Base-by-base conservation (phyloP, 2,329 filamentous ascomycete species). In the Fusarium pseudograminearum region DNA sequence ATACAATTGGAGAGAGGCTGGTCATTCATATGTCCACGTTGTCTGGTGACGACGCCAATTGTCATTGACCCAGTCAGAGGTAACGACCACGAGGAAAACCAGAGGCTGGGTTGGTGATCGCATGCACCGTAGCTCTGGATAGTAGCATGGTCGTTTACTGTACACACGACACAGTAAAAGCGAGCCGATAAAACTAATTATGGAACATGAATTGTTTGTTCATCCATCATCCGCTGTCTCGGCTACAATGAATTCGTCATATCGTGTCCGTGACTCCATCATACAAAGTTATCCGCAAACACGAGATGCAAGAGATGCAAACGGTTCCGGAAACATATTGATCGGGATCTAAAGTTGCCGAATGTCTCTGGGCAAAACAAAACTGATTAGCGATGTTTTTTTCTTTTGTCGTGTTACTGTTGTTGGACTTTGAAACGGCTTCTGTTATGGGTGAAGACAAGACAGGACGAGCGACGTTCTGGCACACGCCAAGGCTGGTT, bases 21-120 rank as follows among this genome's bases (percentile, higher is more conserved):
- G 69, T 47, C 33, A 54, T 45, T 62, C 36, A 61, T 48, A 63
- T 51, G 70, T 61, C 42, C 55, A 65, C 68, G 70, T 57, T 71
- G 51, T 55, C 50, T 38, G 61, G 70, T 73, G 66, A 71, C 70
- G 65, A 67, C 67, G 59, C 58, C 59, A 45, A 44, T 66, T 41
- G n/a, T 57, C 45, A n/a, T 34, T 33, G 54, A 63, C 42, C 61
- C 61, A 64, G 61, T 65, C 61, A 64, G 61, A 64, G 28, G 44
- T 45, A 15, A 34, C 46, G 33, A 42, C 61, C 61, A 58, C 60
- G 44, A 64, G 61, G 12, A 24, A 67, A 57, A 36, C 41, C 36
- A 63, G 47, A 68, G 57, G 67, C 55, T 56, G 70, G 67, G 36
- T 54, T 62, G 67, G 68, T 48, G 65, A 70, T 69, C 41, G 54